Base-by-base conservation (phyloP, 208 protist genomes). In the Acanthamoeba lenticulata region DNA sequence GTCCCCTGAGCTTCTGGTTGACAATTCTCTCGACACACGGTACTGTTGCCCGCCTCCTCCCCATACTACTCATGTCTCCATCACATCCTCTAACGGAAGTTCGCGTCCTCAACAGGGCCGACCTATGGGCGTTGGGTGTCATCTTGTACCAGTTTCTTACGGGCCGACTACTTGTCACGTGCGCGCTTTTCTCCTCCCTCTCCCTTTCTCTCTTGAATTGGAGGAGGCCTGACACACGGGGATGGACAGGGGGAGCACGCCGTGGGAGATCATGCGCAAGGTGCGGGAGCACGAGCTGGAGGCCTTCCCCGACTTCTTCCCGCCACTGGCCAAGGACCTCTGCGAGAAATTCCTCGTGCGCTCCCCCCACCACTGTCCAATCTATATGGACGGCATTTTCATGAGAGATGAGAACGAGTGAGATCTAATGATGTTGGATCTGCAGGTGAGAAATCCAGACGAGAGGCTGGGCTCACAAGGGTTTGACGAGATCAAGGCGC, bases 111-210 rank as follows among this genome's bases (percentile, higher is more conserved):
- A 60, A 60, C 42, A 83, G 90, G 24, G 94, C 92, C 47, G 96
- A 97, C 88, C 47, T 96, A 19, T 97, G 96, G 96, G 95, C 92
- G 49, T 55, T 97, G 21, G 96, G 96, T 19, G 96, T 95, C n/a
- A 96, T 97, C 29, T 24, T 97, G 13, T 97, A 94, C 94, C 96
- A 97, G 45, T 38, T 97, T 34, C 52, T 69, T 6, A 95, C 94
- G 34, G 95, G 95, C 2, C 32, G 72, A 57, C 65, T 95, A 13
- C 96, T 95, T 27, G 97, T 97, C 52, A 27, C 92, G 42, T 88
- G 34, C 72, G 13, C 17, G 15, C 24, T 62, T 62, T 15, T 62
- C 55, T 0, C 15, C 34, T 81, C 42, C 7, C 27, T 27, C 19
- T 77, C 67, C 15, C 38, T 38, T 5, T 92, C 13, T 7, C 86